Base-by-base conservation (phyloP, 768 basidiomycete genomes). In the Cystofilobasidium capitatum region DNA sequence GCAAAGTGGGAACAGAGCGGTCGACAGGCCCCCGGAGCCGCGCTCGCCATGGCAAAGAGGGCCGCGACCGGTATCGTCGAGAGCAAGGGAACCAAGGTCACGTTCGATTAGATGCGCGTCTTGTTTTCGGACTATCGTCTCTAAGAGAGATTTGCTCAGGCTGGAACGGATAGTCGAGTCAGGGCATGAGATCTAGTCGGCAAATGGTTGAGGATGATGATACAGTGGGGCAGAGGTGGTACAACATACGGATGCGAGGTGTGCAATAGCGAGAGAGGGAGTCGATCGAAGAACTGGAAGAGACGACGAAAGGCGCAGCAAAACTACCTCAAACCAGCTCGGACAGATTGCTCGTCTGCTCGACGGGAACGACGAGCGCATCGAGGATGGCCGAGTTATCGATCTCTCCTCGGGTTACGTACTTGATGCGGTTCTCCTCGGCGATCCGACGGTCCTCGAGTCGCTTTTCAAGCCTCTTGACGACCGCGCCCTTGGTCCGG, bases 21-120 rank as follows among this genome's bases (percentile, higher is more conserved):
- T 20, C 70, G 77, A 66, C 74, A 74, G 17, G 73, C 75, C 71
- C 79, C 80, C 6, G 79, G 80, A 58, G 78, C 79, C 26, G 79
- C 79, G 16, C 70, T 81, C 22, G 79, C 79, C 12, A 76, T 74
- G 72, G 80, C 80, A 26, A 78, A 79, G 72, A 65, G 79, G 36
- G 78, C 78, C 69, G 77, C 76, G 47, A 75, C 78, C 36, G 78
- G 74, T 12, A 81, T 81, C 58, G 79, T 80, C 0, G 72, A 75
- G 58, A 73, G 74, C 26, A 55, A 64, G 51, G 79, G 79, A 24
- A 71, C 74, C 69, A 80, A 80, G 77, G 77, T 77, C 44, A 74
- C 73, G 10, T 80, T 80, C 71, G 79, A 79, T 63, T 78, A 74
- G 64, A 29, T 37, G 37, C 47, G 31, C 26, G n/a, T n/a, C n/a